Evolutionary conservation across 305 asterid genomes (phyloP).

Genomic region (Fraxinus velutina): DNA sequence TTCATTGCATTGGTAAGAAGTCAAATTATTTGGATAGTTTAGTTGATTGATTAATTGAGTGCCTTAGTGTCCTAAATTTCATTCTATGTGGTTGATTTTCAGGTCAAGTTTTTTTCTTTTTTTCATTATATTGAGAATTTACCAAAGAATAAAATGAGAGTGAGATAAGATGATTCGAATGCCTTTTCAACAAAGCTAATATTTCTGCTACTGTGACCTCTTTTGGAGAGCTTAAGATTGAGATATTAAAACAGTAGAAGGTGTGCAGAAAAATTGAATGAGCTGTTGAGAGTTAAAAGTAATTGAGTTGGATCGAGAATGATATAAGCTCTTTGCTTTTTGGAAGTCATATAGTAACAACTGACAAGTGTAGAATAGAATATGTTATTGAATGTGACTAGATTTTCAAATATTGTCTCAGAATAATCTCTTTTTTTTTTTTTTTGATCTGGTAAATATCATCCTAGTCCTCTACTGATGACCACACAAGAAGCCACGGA

Average conservation of each 20-base stretch:
- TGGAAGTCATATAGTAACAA: neutral
- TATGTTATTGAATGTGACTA: neutral
- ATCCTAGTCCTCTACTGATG: neutral
- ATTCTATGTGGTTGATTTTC: neutral
- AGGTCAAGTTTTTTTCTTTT: neutral
- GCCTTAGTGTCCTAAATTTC: neutral
- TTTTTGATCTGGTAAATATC: neutral
- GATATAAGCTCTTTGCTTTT: neutral
- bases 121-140: neutral
- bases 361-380: neutral
- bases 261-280: neutral
- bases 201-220: neutral
- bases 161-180: neutral
- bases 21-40: slow-evolving; percentile 16
- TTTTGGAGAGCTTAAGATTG: slow-evolving; percentile 9
- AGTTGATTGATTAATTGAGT: neutral
- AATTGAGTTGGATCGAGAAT: neutral
- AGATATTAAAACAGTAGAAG: neutral
- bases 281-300: neutral
- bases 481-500: neutral
- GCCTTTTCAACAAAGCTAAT: neutral
- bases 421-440: neutral
- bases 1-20: slow-evolving; percentile 3
- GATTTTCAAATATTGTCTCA: neutral
- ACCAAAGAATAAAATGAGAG: slow-evolving; percentile 7